Conservation (phyloP, 331 rosid species). For the Spiraea crenata region DNA sequence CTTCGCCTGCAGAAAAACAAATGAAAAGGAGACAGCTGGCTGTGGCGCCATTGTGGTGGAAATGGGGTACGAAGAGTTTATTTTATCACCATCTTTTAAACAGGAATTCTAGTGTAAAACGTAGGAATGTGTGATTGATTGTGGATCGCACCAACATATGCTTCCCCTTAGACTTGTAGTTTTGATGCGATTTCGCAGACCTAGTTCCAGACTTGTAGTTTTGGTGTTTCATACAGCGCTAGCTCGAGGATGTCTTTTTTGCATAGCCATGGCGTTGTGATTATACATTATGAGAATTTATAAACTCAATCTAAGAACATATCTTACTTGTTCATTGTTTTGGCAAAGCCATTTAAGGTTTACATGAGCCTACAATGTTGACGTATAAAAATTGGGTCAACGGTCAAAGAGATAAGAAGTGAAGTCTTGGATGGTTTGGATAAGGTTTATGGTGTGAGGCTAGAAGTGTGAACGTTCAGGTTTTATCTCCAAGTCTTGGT, state of each 20-base stretch:
- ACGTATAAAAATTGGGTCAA: too few species aligned
- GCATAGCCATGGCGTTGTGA: background rate
- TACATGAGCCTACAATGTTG: too few species aligned
- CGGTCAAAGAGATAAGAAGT: too few species aligned
- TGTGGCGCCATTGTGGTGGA: constrained; percentile 34
- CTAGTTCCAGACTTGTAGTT: constrained; percentile 15
- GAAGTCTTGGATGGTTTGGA: too few species aligned
- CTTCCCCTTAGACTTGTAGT: constrained; percentile 16
- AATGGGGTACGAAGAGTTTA: constrained; percentile 36
- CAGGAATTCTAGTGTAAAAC: constrained; percentile 14
- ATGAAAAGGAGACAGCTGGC: constrained; percentile 43
- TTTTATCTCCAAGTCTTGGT: too few species aligned
- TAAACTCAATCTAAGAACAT: background rate
- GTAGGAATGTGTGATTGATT: constrained; percentile 26
- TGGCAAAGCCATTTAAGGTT: too few species aligned
- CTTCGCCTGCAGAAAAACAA: constrained; percentile 42
- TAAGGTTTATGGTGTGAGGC: too few species aligned
- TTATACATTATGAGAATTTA: constrained; percentile 1
- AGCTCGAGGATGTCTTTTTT: background rate
- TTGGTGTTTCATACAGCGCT: constrained; percentile 29
- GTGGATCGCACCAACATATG: constrained; percentile 20
- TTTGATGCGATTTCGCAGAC: constrained; percentile 31
- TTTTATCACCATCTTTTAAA: constrained; percentile 38
- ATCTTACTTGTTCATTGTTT: too few species aligned
- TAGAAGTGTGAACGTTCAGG: too few species aligned